phyloP scores from a whole-genome alignment of 1,284 basidiomycete genomes.

The Ceratobasidium sp. region DNA sequence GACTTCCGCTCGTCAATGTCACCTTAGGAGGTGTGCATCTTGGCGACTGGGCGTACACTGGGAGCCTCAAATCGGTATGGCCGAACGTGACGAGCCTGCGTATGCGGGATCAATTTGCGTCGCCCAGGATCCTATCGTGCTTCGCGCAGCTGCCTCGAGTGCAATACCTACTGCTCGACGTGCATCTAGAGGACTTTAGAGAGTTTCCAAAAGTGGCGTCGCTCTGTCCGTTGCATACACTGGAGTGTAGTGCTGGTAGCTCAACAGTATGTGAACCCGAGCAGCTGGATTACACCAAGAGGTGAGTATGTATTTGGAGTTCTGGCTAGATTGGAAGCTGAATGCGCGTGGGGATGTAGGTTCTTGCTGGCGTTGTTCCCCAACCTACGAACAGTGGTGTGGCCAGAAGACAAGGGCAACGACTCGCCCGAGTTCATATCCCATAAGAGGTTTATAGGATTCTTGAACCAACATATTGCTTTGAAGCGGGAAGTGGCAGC shows the following conservation, averaged over 20 bases:
- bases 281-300: conserved; percentile 13
- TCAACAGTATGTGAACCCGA: conserved; percentile 24
- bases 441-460: conserved; percentile 32
- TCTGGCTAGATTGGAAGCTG: neutral
- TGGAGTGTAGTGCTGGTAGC: conserved; percentile 20
- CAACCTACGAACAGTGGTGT: conserved; percentile 1
- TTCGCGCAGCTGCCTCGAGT: conserved; percentile 21
- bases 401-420: neutral
- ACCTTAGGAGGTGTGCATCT: conserved; percentile 20
- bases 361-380: conserved; percentile 33
- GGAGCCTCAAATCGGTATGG: conserved; percentile 33
- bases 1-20: conserved; percentile 29
- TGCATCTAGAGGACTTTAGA: conserved; percentile 18
- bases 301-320: neutral
- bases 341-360: neutral
- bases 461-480: conserved; percentile 24
- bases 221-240: conserved; percentile 17
- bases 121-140: conserved; percentile 28
- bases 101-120: conserved; percentile 29
- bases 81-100: conserved; percentile 10
- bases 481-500: conserved; percentile 9
- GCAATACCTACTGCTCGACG: conserved; percentile 21
- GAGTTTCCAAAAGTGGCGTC: neutral
- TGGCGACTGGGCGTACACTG: conserved; percentile 26
- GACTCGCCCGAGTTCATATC: neutral